phyloP scores from a whole-genome alignment of 1,284 basidiomycete species.

The Ceratobasidium sp. region DNA sequence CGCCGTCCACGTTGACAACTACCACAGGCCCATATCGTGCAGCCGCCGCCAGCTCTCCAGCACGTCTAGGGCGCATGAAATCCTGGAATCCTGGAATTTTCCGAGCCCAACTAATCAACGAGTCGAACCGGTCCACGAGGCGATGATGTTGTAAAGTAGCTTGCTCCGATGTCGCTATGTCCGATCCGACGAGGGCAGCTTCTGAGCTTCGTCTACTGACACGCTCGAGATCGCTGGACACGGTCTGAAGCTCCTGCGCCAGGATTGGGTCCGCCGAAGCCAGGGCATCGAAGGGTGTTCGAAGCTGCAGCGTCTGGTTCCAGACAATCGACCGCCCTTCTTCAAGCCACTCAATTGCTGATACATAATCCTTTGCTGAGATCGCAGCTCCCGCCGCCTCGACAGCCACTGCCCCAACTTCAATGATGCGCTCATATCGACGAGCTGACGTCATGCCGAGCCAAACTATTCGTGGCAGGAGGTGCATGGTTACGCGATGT shows the following conservation, averaged over 20 bases:
- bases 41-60: constrained; percentile 9
- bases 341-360: constrained; percentile 52
- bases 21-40: constrained; percentile 41
- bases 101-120: constrained; percentile 43
- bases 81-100: constrained; percentile 23
- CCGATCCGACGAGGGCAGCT: too few species aligned
- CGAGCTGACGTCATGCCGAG: constrained; percentile 24
- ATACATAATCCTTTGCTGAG: not conserved
- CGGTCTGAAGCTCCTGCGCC: constrained; percentile 42
- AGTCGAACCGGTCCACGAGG: constrained; percentile 49
- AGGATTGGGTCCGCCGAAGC: constrained; percentile 42
- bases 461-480: constrained; percentile 45
- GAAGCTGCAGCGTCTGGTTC: constrained; percentile 50
- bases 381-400: constrained; percentile 41
- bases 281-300: constrained; percentile 50
- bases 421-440: constrained; percentile 22
- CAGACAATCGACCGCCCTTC: constrained; percentile 52
- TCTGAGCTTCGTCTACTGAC: not conserved
- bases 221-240: not conserved
- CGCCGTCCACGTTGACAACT: constrained; percentile 44
- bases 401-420: not conserved
- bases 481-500: not conserved
- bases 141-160: constrained; percentile 37
- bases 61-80: constrained; percentile 21
- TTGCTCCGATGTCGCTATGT: not conserved